Conservation (phyloP, 1,139 yeast genomes). For the Sugiyamaella pinicola region DNA sequence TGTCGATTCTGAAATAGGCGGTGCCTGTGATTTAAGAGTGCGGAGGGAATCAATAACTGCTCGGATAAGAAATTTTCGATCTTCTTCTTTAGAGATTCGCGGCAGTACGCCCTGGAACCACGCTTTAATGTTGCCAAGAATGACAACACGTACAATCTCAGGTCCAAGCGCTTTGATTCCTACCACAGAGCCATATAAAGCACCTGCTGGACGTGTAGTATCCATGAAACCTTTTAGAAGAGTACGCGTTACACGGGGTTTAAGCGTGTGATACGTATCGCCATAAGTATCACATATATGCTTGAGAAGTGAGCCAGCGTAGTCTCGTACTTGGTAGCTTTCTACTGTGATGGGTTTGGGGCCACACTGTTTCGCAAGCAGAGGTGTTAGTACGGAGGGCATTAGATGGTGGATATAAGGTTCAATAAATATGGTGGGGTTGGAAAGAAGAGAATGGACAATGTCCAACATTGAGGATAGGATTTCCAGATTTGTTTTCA, state of each 20-base stretch:
- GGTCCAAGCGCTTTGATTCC: slow-evolving; percentile 84
- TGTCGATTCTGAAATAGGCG: slow-evolving; percentile 30
- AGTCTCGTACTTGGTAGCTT: slow-evolving; percentile 64
- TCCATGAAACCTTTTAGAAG: slow-evolving; percentile 87
- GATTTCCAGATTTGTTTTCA: slow-evolving; percentile 64
- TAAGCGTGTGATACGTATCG: slow-evolving; percentile 82
- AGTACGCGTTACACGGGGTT: slow-evolving; percentile 93
- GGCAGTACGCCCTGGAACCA: slow-evolving; percentile 54
- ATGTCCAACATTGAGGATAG: slow-evolving; percentile 90
- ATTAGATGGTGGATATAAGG: slow-evolving; percentile 95
- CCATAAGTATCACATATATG: slow-evolving; percentile 80
- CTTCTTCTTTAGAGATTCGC: slow-evolving; percentile 35
- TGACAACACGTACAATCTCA: slow-evolving; percentile 82
- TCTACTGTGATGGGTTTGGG: slow-evolving; percentile 43
- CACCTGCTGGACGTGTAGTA: slow-evolving; percentile 74
- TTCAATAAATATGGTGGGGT: slow-evolving; percentile 84
- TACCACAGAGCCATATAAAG: slow-evolving; percentile 87
- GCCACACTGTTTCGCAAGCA: slow-evolving; percentile 90
- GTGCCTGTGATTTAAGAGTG: slow-evolving; percentile 35
- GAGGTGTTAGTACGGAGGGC: slow-evolving; percentile 90
- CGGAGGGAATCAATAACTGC: slow-evolving; percentile 41
- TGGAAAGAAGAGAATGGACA: slow-evolving; percentile 79
- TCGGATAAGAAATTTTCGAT: slow-evolving; percentile 29
- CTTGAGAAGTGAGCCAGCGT: slow-evolving; percentile 81
- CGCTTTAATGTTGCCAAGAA: slow-evolving; percentile 79